phyloP scores from a whole-genome alignment of 495 filamentous ascomycete genomes.

The Durotheca rogersii region DNA sequence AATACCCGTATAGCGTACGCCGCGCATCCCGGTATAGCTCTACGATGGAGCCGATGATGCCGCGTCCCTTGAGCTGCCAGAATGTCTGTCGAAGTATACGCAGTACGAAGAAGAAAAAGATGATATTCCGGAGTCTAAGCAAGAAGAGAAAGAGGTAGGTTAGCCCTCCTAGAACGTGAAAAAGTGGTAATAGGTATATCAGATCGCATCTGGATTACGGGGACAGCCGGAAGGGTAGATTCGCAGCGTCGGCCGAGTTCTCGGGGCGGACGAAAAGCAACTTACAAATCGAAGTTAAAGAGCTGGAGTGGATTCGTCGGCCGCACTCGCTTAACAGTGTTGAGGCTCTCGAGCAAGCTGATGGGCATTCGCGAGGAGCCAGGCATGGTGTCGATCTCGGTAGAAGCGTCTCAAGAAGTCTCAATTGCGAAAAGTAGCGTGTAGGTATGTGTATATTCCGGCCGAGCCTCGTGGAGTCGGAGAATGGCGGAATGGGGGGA shows the following conservation, averaged over 20 bases:
- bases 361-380: slow-evolving; percentile 67
- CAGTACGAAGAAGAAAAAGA: slow-evolving; percentile 88
- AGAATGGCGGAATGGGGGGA: slow-evolving; percentile 5
- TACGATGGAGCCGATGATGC: slow-evolving; percentile 73
- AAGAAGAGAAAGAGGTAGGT: slow-evolving; percentile 6
- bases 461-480: no score
- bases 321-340: slow-evolving; percentile 50
- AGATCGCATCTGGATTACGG: no score
- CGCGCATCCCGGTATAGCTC: slow-evolving; percentile 69
- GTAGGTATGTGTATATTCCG: no score
- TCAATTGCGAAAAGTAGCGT: slow-evolving; percentile 22
- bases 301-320: slow-evolving; percentile 59
- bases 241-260: slow-evolving; percentile 4
- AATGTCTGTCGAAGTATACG: slow-evolving; percentile 80
- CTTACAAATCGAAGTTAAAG: slow-evolving; percentile 82
- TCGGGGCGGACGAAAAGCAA: slow-evolving; percentile 16
- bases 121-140: slow-evolving; percentile 74
- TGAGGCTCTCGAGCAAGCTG: slow-evolving; percentile 64
- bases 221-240: slow-evolving; percentile 1
- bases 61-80: slow-evolving; percentile 84
- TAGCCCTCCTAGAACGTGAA: slow-evolving; percentile 6
- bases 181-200: no score
- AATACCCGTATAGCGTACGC: slow-evolving; percentile 76
- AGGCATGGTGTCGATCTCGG: slow-evolving; percentile 48
- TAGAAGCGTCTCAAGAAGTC: slow-evolving; percentile 2